Percentiles rank a stretch among this genome's conserved stretches.
phyloP scores from a whole-genome alignment of 2,329 filamentous ascomycete species.

The Xylaria arbuscula region DNA sequence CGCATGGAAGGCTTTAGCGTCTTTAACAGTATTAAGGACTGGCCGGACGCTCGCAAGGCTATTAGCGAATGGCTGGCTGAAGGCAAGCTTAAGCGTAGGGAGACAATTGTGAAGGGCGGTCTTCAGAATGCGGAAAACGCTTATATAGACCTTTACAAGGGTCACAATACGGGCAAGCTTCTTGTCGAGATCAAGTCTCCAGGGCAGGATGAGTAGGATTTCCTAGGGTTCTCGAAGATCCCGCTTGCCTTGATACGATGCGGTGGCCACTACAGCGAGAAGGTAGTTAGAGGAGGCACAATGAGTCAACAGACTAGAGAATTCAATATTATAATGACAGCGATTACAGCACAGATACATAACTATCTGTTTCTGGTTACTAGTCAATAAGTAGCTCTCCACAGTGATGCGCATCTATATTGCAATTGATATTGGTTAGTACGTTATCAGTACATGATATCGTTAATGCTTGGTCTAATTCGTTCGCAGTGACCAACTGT shows the following conservation, averaged over 20 bases:
- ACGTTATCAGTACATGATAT: too few species aligned
- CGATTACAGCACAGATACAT: too few species aligned
- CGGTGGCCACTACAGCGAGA: background rate
- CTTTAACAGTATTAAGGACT: constrained; percentile 72
- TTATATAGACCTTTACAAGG: constrained; percentile 72
- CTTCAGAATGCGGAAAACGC: constrained; percentile 71
- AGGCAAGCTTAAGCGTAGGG: constrained; percentile 77
- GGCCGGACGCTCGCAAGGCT: constrained; percentile 66
- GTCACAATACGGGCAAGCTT: constrained; percentile 76
- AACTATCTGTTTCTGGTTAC: too few species aligned
- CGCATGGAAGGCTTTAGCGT: constrained; percentile 79
- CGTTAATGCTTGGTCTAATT: too few species aligned
- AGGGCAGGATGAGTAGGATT: background rate
- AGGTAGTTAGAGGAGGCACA: too few species aligned
- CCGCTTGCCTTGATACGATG: background rate
- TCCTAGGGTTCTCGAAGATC: background rate
- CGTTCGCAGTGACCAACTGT: too few species aligned
- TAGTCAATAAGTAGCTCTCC: too few species aligned
- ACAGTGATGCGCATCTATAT: too few species aligned
- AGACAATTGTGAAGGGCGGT: constrained; percentile 76
- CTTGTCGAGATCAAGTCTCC: constrained; percentile 63
- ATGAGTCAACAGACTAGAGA: background rate
- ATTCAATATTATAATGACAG: background rate
- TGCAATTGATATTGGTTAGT: too few species aligned
- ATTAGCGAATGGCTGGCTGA: constrained; percentile 74